Evolutionary conservation across 345 rosid genomes (phyloP).

Genomic region (Pistacia atlantica): DNA sequence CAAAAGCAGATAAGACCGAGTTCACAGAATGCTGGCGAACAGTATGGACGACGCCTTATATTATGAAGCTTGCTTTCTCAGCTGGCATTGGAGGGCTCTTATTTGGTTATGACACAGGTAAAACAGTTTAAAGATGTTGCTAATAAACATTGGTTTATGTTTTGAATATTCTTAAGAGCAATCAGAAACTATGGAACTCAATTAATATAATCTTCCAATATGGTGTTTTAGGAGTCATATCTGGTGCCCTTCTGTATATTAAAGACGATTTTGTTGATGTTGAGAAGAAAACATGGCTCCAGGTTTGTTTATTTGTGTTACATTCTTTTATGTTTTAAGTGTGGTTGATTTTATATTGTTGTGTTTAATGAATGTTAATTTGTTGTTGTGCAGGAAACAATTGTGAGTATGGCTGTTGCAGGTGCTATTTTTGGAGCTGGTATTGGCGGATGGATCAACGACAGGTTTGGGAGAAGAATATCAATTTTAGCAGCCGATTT

Average conservation of each 20-base stretch:
- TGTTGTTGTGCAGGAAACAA: slow-evolving; percentile 45
- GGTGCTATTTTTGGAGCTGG: slow-evolving; percentile 94
- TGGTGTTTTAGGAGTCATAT: slow-evolving; percentile 64
- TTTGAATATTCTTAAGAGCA: too few relatives aligned
- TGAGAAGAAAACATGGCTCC: slow-evolving; percentile 66
- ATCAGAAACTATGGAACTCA: too few relatives aligned
- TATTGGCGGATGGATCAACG: slow-evolving; percentile 74
- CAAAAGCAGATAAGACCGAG: slow-evolving; percentile 61
- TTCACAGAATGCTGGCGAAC: slow-evolving; percentile 81
- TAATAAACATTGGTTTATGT: not conserved
- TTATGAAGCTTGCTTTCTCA: slow-evolving; percentile 77
- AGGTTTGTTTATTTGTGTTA: slow-evolving; percentile 30
- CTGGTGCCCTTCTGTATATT: slow-evolving; percentile 87
- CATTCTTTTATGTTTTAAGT: not conserved
- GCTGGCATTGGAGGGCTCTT: slow-evolving; percentile 96
- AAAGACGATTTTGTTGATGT: slow-evolving; percentile 70
- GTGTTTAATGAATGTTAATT: not conserved
- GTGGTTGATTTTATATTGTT: not conserved
- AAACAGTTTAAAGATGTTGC: not conserved
- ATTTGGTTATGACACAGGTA: slow-evolving; percentile 96
- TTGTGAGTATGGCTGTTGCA: slow-evolving; percentile 88
- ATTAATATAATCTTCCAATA: not conserved
- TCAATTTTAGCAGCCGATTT: slow-evolving; percentile 64
- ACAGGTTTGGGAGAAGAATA: slow-evolving; percentile 67
- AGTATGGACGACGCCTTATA: slow-evolving; percentile 72